Evolutionary conservation across 768 basidiomycete genomes (phyloP), one percentile per base, ranked within the genome.

Genomic region (Lactifluus subvellereus): DNA sequence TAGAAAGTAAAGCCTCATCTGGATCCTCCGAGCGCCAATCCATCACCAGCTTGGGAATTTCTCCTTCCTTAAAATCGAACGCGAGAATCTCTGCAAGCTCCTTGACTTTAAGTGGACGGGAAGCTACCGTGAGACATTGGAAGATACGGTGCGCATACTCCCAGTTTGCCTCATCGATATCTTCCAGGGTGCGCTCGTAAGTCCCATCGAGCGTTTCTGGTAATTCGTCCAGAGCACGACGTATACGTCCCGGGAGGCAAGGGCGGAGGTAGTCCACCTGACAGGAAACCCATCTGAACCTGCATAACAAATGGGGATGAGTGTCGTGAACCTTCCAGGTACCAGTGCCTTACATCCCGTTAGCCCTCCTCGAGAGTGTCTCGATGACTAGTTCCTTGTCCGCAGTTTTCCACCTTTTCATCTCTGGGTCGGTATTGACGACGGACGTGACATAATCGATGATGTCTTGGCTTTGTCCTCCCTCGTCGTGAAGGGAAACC

Each of bases 311-410:
- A 11, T 38, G 38, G 9, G 38, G 13, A 11, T 11, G 38, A 11
- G 11, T 11, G 10, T 13, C 38, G 11, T 38, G 38, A 3, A 38
- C 3, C 13, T 11, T 38, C 13, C 3, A 10, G 38, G 38, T 38
- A 38, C 38, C 38, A 11, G 9, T 38, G 38, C 60, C 60, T 51
- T 33, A 61, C 60, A 61, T 61, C 7, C 60, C 60, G 6, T 54
- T 3, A 4, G 60, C 53, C 18, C 48, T 61, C 20, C 38, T 7
- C 2, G 53, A 16, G 35, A 59, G 50, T 11, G 13, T 16, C 0
- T 9, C 18, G 18, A 43, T 52, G 40, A 59, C 58, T 10, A 43
- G 10, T 1, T 20, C 14, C 50, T 52, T 59, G 30, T 50, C 42
- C 2, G 33, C 40, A 2, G 8, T 32, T 4, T 13, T n/a, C 58